Evolutionary conservation across 345 rosid genomes (phyloP).

Genomic region (Carallia brachiata): DNA sequence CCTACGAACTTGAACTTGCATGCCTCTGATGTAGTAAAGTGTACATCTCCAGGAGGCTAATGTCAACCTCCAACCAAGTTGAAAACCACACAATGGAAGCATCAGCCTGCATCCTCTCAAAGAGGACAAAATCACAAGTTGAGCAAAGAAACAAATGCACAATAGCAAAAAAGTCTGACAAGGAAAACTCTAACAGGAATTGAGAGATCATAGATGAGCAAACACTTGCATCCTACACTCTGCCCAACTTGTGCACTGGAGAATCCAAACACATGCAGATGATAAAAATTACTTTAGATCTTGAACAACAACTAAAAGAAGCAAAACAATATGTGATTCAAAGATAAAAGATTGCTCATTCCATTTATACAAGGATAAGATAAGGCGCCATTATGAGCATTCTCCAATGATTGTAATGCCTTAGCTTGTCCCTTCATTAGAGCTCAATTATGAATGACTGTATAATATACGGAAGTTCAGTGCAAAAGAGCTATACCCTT

Average conservation of each 20-base stretch:
- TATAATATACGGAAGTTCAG: background rate
- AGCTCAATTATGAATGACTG: background rate
- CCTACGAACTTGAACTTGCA: slow-evolving; percentile 43
- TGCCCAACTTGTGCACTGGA: slow-evolving; percentile 2
- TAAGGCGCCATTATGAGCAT: too few relatives aligned
- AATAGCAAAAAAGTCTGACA: background rate
- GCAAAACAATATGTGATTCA: background rate
- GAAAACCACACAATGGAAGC: slow-evolving; percentile 51
- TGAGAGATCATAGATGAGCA: background rate
- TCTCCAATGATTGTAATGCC: too few relatives aligned
- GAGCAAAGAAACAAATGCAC: slow-evolving; percentile 2
- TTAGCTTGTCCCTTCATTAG: background rate
- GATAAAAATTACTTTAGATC: background rate
- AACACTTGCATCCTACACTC: background rate
- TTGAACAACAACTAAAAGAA: background rate
- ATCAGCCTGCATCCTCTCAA: slow-evolving; percentile 39
- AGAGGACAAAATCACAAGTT: background rate
- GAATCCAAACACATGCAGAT: background rate
- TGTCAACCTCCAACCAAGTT: slow-evolving; percentile 41
- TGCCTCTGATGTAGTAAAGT: slow-evolving; percentile 36
- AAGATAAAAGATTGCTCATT: background rate
- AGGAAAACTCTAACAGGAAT: background rate
- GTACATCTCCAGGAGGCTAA: slow-evolving; percentile 40
- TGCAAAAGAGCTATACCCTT: slow-evolving; percentile 42
- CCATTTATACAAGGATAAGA: background rate